Conservation (phyloP, 1,284 basidiomycete genomes). For the Trichosporon sp. region DNA sequence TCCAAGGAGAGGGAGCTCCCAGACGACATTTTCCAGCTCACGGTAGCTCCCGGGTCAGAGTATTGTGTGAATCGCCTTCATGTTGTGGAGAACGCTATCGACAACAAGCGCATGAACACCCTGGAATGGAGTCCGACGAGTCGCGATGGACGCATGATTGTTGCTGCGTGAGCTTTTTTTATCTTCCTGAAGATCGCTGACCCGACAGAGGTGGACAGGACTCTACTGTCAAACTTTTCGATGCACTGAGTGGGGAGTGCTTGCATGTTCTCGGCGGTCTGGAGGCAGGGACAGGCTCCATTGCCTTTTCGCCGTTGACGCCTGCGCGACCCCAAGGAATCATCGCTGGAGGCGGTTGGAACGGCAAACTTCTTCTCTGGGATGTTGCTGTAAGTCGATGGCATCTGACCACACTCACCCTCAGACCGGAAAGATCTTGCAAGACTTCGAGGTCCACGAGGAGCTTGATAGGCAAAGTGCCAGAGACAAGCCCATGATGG, state of each 20-base stretch:
- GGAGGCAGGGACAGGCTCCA: slow-evolving; percentile 46
- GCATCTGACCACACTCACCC: neutral
- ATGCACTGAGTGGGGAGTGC: slow-evolving; percentile 42
- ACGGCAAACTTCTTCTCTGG: slow-evolving; percentile 47
- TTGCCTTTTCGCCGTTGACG: slow-evolving; percentile 46
- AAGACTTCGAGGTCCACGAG: slow-evolving; percentile 41
- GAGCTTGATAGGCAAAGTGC: slow-evolving; percentile 36
- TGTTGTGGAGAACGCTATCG: slow-evolving; percentile 42
- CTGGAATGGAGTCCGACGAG: slow-evolving; percentile 47
- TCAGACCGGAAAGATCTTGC: slow-evolving; percentile 38
- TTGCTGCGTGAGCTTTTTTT: slow-evolving; percentile 49
- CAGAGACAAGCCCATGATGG: slow-evolving; percentile 47
- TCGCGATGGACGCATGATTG: slow-evolving; percentile 40
- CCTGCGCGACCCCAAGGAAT: slow-evolving; percentile 34
- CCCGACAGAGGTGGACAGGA: slow-evolving; percentile 48
- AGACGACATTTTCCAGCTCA: slow-evolving; percentile 39
- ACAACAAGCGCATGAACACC: slow-evolving; percentile 51
- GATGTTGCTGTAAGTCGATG: slow-evolving; percentile 43
- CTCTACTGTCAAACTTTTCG: slow-evolving; percentile 50
- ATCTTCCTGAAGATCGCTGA: neutral
- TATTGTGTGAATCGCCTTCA: slow-evolving; percentile 43
- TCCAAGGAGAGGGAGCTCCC: slow-evolving; percentile 28
- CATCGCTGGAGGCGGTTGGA: slow-evolving; percentile 51
- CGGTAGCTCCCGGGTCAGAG: slow-evolving; percentile 36
- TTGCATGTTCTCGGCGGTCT: slow-evolving; percentile 43